These are phyloP conservation scores for Aspergillus sp. DNA, from an alignment of 2,329 filamentous ascomycete species.

Conservation along the genomic window DNA sequence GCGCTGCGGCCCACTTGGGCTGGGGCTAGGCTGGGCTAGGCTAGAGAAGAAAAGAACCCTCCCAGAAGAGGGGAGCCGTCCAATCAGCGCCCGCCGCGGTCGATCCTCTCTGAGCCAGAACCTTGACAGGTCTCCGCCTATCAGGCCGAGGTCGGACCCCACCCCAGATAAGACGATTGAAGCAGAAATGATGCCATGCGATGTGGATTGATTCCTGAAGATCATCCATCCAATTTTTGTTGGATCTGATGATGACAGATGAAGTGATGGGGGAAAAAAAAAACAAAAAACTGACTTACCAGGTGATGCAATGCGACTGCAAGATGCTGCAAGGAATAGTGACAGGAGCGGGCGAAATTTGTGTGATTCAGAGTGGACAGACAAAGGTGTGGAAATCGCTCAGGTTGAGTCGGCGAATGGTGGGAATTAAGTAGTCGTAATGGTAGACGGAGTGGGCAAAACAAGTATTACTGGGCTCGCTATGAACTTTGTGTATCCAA, in stretches of 20 bases:
- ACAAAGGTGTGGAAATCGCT: neutral
- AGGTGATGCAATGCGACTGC: neutral
- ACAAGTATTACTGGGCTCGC: neutral
- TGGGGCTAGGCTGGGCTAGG: neutral
- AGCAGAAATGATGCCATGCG: neutral
- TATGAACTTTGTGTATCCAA: neutral
- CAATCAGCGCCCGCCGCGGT: neutral
- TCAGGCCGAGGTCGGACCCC: slow-evolving; percentile 12
- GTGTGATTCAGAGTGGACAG: neutral
- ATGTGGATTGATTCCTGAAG: neutral
- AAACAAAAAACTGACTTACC: neutral
- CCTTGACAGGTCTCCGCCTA: slow-evolving; percentile 5
- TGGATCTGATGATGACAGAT: neutral
- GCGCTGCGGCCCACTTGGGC: slow-evolving; percentile 1
- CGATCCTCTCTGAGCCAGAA: neutral
- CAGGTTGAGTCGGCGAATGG: neutral
- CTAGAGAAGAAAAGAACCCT: neutral
- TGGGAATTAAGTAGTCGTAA: neutral
- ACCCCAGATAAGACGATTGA: slow-evolving; percentile 5
- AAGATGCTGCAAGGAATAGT: slow-evolving; percentile 1
- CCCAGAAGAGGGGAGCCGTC: neutral
- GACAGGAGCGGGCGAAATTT: neutral
- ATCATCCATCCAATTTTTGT: neutral
- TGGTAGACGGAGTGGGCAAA: neutral
- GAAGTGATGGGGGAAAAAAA: neutral